phyloP scores from a whole-genome alignment of 257 asterid species.

The Nicotiana sylvestris region DNA sequence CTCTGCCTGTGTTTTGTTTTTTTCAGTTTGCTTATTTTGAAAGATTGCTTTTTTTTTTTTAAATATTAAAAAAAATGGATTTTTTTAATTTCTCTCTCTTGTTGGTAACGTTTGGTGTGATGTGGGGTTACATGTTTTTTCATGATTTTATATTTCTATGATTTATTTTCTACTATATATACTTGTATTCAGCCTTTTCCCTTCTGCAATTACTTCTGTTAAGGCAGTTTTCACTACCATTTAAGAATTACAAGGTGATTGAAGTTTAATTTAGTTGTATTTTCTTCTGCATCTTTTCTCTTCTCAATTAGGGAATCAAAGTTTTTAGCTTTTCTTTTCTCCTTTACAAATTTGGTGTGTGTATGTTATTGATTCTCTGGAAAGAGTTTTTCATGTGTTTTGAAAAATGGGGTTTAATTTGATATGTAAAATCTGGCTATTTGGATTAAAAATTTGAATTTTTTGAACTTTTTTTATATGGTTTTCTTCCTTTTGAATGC shows the following conservation, averaged over 20 bases:
- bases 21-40: not conserved
- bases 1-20: not conserved
- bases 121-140: not conserved
- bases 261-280: not conserved
- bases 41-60: not conserved
- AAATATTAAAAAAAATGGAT: not conserved
- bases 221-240: not conserved
- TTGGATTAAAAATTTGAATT: not conserved
- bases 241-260: not conserved
- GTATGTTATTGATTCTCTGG: no score
- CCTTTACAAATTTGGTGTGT: not conserved
- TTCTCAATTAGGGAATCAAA: not conserved
- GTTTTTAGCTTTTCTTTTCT: not conserved
- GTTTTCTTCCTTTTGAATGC: not conserved
- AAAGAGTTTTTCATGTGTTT: not conserved
- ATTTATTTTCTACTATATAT: not conserved
- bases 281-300: not conserved
- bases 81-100: not conserved
- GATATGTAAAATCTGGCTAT: not conserved
- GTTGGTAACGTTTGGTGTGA: conserved; percentile 21
- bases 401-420: not conserved
- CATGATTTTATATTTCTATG: not conserved
- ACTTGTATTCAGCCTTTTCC: conserved; percentile 1
- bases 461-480: not conserved
- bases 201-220: conserved; percentile 5